Evolutionary conservation across 345 rosid species (phyloP), one percentile per base, ranked within the genome.

Genomic region (Melaleuca alternifolia): DNA sequence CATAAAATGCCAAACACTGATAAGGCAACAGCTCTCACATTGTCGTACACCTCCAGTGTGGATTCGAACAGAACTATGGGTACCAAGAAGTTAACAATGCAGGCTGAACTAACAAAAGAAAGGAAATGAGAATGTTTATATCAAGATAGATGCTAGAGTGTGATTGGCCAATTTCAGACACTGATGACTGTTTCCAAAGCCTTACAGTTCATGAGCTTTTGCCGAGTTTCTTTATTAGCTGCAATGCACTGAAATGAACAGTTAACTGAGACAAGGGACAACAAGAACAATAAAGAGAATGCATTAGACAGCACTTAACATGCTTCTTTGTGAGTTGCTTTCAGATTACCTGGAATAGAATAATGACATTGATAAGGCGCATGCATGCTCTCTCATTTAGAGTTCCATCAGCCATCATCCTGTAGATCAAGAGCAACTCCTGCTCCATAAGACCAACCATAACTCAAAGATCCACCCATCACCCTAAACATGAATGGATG

Each of bases 351-450:
- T 82, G 87, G 33, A 75, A 87, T 44, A 87, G 13, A 41, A 76
- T 87, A 50, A 84, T 65, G 65, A 71, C 88, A 84, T 84, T 84
- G 79, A 84, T 87, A 59, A 87, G 79, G 71, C 88, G 84, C 88
- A 44, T 84, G 76, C 84, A 56, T 41, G 88, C 86, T 57, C 28
- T 87, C 33, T 84, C 86, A 50, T 79, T 84, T 62, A 84, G 46
- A 76, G 51, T 51, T 41, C 83, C 85, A 83, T 33, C 10, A 41
- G 12, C 85, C 85, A 87, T 61, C 88, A 83, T 87, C 41, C 71
- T 57, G 54, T 54, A 84, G 20, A 84, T 51, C 48, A 28, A 30
- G 50, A 87, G 48, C 30, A 87, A 26, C 86, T 87, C 88, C 84
- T 87, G 86, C 59, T 75, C 52, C 76, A 87, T 20, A 79, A 51